phyloP scores from a whole-genome alignment of 1,139 yeast species.

The Geotrichum candidum region DNA sequence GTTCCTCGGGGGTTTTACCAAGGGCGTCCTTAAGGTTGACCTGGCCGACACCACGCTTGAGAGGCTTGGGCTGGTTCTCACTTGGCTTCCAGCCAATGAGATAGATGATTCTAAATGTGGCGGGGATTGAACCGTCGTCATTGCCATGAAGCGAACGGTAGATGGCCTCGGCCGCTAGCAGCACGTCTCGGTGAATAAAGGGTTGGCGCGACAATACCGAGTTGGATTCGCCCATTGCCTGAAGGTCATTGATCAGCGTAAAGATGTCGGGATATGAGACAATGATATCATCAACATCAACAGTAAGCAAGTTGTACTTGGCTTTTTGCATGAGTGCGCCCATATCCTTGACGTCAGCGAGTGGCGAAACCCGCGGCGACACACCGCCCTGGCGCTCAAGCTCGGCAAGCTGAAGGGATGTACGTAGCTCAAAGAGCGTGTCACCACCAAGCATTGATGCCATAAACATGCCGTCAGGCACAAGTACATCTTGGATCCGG shows the following conservation, averaged over 20 bases:
- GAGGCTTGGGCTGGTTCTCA: slow-evolving; percentile 61
- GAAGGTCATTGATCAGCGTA: slow-evolving; percentile 63
- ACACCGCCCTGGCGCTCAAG: slow-evolving; percentile 73
- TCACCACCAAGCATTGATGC: slow-evolving; percentile 85
- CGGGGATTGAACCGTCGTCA: slow-evolving; percentile 41
- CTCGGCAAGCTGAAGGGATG: slow-evolving; percentile 76
- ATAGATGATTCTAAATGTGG: slow-evolving; percentile 66
- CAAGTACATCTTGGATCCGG: slow-evolving; percentile 54
- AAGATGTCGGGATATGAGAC: slow-evolving; percentile 76
- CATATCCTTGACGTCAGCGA: slow-evolving; percentile 72
- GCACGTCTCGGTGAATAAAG: slow-evolving; percentile 54
- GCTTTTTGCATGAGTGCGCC: slow-evolving; percentile 69
- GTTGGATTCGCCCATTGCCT: slow-evolving; percentile 81
- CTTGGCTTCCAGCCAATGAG: slow-evolving; percentile 90
- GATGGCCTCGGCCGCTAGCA: slow-evolving; percentile 71
- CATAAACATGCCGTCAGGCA: slow-evolving; percentile 78
- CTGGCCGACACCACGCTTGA: slow-evolving; percentile 65
- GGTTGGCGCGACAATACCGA: slow-evolving; percentile 56
- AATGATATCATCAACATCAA: slow-evolving; percentile 77
- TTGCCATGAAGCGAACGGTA: slow-evolving; percentile 64
- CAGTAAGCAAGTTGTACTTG: slow-evolving; percentile 72
- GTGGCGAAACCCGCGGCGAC: slow-evolving; percentile 74
- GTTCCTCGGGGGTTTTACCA: slow-evolving; percentile 6
- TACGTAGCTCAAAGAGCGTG: slow-evolving; percentile 71
- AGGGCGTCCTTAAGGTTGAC: slow-evolving; percentile 61